Evolutionary conservation across 2,329 filamentous ascomycete genomes (phyloP).

Genomic region (Aspergillus sp.): DNA sequence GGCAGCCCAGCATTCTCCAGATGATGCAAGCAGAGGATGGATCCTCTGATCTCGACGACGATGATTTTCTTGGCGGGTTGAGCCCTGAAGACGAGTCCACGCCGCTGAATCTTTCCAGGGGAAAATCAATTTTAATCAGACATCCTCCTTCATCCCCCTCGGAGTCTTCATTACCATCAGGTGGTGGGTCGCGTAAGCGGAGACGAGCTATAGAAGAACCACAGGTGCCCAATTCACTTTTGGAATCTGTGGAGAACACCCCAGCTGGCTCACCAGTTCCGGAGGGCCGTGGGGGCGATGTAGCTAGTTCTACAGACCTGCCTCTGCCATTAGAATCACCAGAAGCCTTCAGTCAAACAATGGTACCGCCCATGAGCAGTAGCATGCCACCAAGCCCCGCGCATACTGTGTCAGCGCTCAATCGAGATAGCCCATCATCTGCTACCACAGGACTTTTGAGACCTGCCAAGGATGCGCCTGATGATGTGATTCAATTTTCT

Average conservation of each 20-base stretch:
- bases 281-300: conserved; percentile 1
- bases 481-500: conserved; percentile 18
- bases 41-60: conserved; percentile 31
- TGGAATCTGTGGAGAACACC: conserved; percentile 13
- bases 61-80: conserved; percentile 40
- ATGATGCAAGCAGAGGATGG: conserved; percentile 39
- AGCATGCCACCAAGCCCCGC: conserved; percentile 19
- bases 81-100: conserved; percentile 43
- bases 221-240: conserved; percentile 23
- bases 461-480: conserved; percentile 2
- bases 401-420: conserved; percentile 4
- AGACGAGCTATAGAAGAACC: conserved; percentile 24
- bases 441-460: neutral
- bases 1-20: conserved; percentile 42
- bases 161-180: conserved; percentile 20
- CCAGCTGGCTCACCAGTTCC: conserved; percentile 11
- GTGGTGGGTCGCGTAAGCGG: conserved; percentile 31
- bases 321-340: conserved; percentile 9
- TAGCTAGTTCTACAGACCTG: conserved; percentile 4
- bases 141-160: conserved; percentile 18
- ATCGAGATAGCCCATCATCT: conserved; percentile 1
- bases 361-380: conserved; percentile 35
- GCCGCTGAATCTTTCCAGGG: conserved; percentile 32
- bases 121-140: conserved; percentile 23
- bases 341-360: conserved; percentile 28